These are phyloP conservation scores for Aspergillus piperis DNA, from an alignment of 2,329 filamentous ascomycete genomes.

Conservation along the genomic window DNA sequence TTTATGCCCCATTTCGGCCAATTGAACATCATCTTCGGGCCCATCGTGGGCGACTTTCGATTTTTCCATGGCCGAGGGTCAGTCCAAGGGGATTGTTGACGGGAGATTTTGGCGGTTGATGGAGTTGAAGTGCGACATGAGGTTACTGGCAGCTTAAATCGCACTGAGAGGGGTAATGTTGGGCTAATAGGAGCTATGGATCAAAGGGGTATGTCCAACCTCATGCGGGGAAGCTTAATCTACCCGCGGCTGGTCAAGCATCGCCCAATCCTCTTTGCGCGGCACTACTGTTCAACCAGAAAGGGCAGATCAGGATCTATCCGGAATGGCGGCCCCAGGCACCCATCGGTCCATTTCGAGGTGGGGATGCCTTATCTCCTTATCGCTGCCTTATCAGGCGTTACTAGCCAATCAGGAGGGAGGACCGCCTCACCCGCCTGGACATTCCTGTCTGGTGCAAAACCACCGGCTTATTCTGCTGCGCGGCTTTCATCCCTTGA, in stretches of 20 bases:
- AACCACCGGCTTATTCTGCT: too few relatives aligned
- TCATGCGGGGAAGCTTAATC: slow-evolving; percentile 13
- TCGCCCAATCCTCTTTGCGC: too few relatives aligned
- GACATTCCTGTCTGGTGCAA: slow-evolving; percentile 1
- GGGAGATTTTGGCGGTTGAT: not conserved
- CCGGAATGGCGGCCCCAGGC: not conserved
- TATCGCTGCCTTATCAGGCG: not conserved
- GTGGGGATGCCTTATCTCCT: not conserved
- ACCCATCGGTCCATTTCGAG: not conserved
- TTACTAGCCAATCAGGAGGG: not conserved
- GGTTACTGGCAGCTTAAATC: not conserved
- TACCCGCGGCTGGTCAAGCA: not conserved
- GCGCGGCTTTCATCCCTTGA: not conserved
- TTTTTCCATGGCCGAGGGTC: slow-evolving; percentile 8
- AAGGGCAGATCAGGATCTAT: not conserved
- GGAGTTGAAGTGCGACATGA: not conserved
- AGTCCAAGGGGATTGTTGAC: not conserved
- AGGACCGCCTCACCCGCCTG: not conserved
- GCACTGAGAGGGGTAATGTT: not conserved
- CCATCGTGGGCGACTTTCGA: slow-evolving; percentile 1
- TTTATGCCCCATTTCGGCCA: slow-evolving; percentile 56
- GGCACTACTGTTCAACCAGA: not conserved
- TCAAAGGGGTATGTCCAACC: slow-evolving; percentile 18
- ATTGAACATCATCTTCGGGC: slow-evolving; percentile 43
- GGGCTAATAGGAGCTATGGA: not conserved